A percentile compares a stretch with the other conserved stretches of the same genome.
These are phyloP conservation scores for Arxiozyma slooffiae DNA, from an alignment of 1,139 yeast species.

Conservation along the genomic window DNA sequence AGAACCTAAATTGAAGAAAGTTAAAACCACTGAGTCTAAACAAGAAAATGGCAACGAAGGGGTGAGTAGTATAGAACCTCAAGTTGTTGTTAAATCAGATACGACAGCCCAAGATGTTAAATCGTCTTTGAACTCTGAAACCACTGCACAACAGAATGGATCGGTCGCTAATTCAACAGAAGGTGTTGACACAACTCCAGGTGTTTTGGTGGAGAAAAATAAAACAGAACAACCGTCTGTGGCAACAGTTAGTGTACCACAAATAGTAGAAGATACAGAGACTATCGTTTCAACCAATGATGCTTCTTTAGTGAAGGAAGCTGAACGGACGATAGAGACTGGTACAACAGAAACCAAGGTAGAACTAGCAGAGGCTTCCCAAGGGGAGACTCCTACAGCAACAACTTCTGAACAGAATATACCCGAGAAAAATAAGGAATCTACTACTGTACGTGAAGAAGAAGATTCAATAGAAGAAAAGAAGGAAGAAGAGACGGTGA, in stretches of 20 bases:
- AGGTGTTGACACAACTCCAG: background rate
- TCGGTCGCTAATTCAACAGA: constrained; percentile 4
- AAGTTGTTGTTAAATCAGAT: background rate
- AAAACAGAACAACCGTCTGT: constrained; percentile 3
- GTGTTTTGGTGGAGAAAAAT: background rate
- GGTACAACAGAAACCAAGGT: too few relatives aligned
- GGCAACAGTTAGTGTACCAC: constrained; percentile 3
- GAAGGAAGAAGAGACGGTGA: constrained; percentile 29
- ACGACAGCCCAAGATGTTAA: background rate
- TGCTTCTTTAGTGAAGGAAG: background rate
- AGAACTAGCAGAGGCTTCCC: background rate
- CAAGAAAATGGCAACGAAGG: too few relatives aligned
- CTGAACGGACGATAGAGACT: constrained; percentile 4
- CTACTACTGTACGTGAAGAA: background rate
- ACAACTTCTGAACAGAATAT: background rate
- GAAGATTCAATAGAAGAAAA: background rate
- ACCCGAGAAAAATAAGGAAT: background rate
- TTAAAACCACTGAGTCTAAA: background rate
- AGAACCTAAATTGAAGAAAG: constrained; percentile 3
- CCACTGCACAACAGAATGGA: constrained; percentile 8
- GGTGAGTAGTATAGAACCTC: background rate
- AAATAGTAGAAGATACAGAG: background rate
- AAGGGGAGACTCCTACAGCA: background rate
- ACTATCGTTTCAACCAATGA: too few relatives aligned
- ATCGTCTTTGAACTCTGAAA: background rate